Conservation (phyloP, 2,329 filamentous ascomycete species). For the Acephala macrosclerotiorum region DNA sequence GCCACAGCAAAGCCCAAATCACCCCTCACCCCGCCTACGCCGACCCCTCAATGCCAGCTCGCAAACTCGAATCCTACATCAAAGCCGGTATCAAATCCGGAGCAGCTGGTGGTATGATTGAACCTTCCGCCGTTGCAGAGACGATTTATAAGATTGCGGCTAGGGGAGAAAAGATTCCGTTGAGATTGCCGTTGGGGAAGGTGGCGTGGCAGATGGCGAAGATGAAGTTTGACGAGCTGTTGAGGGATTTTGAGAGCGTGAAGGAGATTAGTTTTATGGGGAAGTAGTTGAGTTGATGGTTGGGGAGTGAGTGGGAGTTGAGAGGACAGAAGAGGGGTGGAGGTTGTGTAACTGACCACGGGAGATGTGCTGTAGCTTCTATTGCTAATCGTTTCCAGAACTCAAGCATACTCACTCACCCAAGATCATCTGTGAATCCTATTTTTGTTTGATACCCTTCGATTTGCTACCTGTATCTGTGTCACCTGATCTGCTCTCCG, state of each 20-base stretch:
- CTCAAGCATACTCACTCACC: too few relatives aligned
- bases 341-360: too few relatives aligned
- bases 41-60: constrained; percentile 44
- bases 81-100: constrained; percentile 32
- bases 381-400: too few relatives aligned
- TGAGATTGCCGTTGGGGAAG: constrained; percentile 35
- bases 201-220: constrained; percentile 37
- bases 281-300: constrained; percentile 14
- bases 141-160: constrained; percentile 35
- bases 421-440: too few relatives aligned
- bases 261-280: constrained; percentile 34
- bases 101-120: constrained; percentile 28
- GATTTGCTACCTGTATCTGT: too few relatives aligned
- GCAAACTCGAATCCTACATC: constrained; percentile 38
- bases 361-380: too few relatives aligned
- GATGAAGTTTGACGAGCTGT: constrained; percentile 30
- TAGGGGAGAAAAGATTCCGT: constrained; percentile 36
- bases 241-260: constrained; percentile 30
- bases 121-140: constrained; percentile 35
- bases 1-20: constrained; percentile 44
- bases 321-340: too few relatives aligned
- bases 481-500: too few relatives aligned
- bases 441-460: too few relatives aligned
- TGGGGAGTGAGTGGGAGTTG: background rate
- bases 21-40: constrained; percentile 38